Base-by-base conservation (phyloP, 768 basidiomycete species). In the Collybia sp. region DNA sequence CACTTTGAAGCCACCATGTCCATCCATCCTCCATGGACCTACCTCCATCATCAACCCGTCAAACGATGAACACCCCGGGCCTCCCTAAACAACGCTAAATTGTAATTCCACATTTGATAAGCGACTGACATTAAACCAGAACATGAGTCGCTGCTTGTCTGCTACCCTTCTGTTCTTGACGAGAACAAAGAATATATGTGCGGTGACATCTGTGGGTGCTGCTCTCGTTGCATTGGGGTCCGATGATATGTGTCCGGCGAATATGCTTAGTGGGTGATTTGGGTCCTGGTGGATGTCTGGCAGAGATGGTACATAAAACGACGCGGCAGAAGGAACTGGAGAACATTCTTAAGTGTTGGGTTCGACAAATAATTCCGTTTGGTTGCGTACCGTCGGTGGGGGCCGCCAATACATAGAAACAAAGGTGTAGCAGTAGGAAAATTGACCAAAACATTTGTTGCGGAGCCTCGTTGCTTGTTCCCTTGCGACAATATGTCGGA, bases 31-130 rank as follows among this genome's bases (percentile, higher is more conserved):
- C 81, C 92, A 95, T 3, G 95, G 94, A 0, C 95, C 95, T n/a
- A 94, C 75, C 57, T 98, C 95, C 92, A 98, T 94, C 85, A 98
- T 87, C 13, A 93, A 75, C 2, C 95, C 95, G 56, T 98, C 95
- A 60, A 98, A 97, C 1, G 90, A 93, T 0, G 93, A 96, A 63
- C 96, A 98, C 20, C 96, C 96, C 15, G 95, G 95, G 1, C 95
- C 95, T 15, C 93, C 93, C 91, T 94, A 55, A 38, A 35, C 17
- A 40, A 50, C 15, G 41, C 30, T 46, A 36, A 34, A 47, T 12
- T 17, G 25, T 11, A 41, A 13, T 38, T 17, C 13, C 17, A 31
- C 19, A 8, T 9, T 39, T 12, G 19, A 36, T n/a, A 20, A 31
- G 42, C n/a, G n/a, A 13, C 20, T 58, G 58, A 91, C 93, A 66